Base-by-base conservation (phyloP, 1,284 basidiomycete species). In the Leccinum ponderosum region DNA sequence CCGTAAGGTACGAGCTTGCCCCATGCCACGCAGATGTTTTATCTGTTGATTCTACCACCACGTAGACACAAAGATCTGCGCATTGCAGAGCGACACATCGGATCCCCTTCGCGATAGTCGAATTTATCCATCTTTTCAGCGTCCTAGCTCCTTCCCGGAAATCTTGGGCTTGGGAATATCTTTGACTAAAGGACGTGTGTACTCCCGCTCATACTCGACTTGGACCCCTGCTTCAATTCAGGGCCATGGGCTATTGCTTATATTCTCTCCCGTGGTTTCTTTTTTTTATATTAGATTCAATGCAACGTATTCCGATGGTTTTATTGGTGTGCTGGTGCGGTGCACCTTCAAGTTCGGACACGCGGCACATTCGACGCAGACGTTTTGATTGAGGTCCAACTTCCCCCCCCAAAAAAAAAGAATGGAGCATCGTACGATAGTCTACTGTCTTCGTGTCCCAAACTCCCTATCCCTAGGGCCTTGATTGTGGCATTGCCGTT, bases 401-500 rank as follows among this genome's bases (percentile, higher is more conserved):
- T 37, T 37, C 37, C 35, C 35, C 35, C 35, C 11, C 8, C 29
- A 51, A 55, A 48, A 12, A 42, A 42, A 12, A 42, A 42, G 17
- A 11, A 20, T 11, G 11, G 20, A 20, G 12, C 20, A 47, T 47
- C 44, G 20, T 8, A 50, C 27, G 57, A 55, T 58, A 53, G 51
- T 55, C 27, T 39, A 35, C 27, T 8, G 4, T 57, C 53, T 39
- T 55, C 50, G 47, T 57, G 52, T 54, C 33, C 6, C 33, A 42
- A 44, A 33, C 33, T 48, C 50, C 54, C 29, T 39, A 44, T 35
- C 57, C 31, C 27, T 51, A 15, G 44, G 25, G 29, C 20, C 22
- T 42, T 65, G 66, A 72, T 72, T 4, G 60, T 71, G 68, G 61
- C 58, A 67, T 42, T 17, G 33, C 52, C 27, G 20, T 56, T 57